Base-by-base conservation (phyloP, 2,329 filamentous ascomycete genomes). In the Aphanocladium album region DNA sequence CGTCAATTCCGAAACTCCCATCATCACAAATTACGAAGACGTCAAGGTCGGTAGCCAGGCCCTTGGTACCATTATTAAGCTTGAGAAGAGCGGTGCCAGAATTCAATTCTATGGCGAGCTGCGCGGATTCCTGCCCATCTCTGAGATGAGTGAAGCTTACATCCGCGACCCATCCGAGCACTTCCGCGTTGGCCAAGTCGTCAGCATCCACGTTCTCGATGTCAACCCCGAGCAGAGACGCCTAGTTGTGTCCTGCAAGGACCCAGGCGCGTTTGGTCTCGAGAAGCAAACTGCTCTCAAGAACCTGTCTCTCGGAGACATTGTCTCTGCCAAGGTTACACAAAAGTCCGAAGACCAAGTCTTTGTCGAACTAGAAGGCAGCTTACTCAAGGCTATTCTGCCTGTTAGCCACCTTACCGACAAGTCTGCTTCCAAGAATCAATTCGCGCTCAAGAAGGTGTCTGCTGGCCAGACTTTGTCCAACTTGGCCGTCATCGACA, bases 111-210 rank as follows among this genome's bases (percentile, higher is more conserved):
- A 96, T 69, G 91, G 91, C 19, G 77, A 81, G 9, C 80, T 99
- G 21, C 85, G 86, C 65, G 96, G 89, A 9, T 99, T 96, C 77
- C 81, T 99, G 59, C 95, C 95, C 2, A 88, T 96, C 0, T 90
- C 90, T 1, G 93, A 99, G 75, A 99, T 99, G 95, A 98, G 95
- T 72, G 95, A 99, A 72, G 92, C 93, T 12, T 97, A 89, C 70
- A 97, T 99, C 69, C 85, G 89, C 66, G 90, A 97, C 69, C 92
- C 95, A 5, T 85, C 84, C 50, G 87, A 96, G 69, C 93, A 98
- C 74, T 99, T 99, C 78, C 87, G 89, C 39, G 77, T 87, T 47
- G 96, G 95, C 0, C 95, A 99, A 72, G 93, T 96, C 1, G 89
- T 99, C 65, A 96, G 86, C 68, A 90, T 97, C 21, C 90, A 93